Conservation (phyloP, 2,329 filamentous ascomycete genomes). For the Monosporascus sp. region DNA sequence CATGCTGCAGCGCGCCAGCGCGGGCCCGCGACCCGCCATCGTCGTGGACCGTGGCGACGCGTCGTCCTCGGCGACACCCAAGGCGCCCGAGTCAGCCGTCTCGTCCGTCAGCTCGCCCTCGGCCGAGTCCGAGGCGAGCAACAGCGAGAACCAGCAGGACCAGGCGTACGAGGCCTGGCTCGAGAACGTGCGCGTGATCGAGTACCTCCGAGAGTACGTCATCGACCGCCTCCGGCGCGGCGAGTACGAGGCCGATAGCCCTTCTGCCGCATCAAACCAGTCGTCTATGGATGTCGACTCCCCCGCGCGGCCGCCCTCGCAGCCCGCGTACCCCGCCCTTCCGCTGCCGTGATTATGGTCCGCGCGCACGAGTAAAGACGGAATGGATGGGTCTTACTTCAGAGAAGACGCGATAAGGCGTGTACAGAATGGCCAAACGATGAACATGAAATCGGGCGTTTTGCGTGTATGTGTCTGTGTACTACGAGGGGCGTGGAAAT, state of each 20-base stretch:
- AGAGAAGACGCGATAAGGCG: background rate
- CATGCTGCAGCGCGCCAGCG: conserved; percentile 57
- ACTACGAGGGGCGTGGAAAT: no score
- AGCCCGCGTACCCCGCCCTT: conserved; percentile 31
- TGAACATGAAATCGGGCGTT: no score
- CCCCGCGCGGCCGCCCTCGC: conserved; percentile 22
- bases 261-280: conserved; percentile 19
- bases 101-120: conserved; percentile 50
- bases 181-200: conserved; percentile 61
- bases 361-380: background rate
- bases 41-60: conserved; percentile 29
- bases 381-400: background rate
- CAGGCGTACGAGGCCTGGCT: conserved; percentile 61
- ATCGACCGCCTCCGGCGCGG: conserved; percentile 50
- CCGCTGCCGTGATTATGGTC: conserved; percentile 10
- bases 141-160: conserved; percentile 46
- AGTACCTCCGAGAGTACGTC: conserved; percentile 55
- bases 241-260: conserved; percentile 42
- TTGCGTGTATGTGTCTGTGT: no score
- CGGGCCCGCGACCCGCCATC: conserved; percentile 35
- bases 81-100: conserved; percentile 35
- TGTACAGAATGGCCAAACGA: no score
- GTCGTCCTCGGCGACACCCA: conserved; percentile 35
- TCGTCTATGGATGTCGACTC: conserved; percentile 27
- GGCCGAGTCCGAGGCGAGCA: conserved; percentile 45